Percentiles rank a stretch among this genome's conserved stretches.
Conservation (phyloP, 2,329 filamentous ascomycete species). For the Clonostachys chloroleuca region DNA sequence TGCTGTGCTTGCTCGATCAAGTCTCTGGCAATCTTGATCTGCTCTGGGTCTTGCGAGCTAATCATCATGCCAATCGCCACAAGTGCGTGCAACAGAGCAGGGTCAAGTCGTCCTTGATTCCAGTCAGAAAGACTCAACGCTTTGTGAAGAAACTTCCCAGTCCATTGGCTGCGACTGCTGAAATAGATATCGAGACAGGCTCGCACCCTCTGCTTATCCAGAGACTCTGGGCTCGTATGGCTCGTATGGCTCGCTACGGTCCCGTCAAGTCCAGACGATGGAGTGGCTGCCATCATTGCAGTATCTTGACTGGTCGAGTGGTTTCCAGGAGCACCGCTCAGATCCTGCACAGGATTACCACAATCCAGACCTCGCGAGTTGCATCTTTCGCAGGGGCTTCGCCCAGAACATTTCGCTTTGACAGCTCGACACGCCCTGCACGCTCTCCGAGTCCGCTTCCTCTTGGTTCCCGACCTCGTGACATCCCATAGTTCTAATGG, state of each 20-base stretch:
- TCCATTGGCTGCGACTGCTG: conserved; percentile 6
- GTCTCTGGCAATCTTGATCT: background rate
- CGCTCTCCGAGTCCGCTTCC: conserved; percentile 14
- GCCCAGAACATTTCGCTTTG: conserved; percentile 28
- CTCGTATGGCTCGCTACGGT: too few relatives aligned
- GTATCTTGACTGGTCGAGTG: too few relatives aligned
- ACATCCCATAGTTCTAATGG: conserved; percentile 3
- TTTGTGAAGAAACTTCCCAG: conserved; percentile 12
- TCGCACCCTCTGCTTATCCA: too few relatives aligned
- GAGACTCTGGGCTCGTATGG: too few relatives aligned
- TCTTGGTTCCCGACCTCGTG: conserved; percentile 18
- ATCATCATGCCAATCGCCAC: conserved; percentile 7
- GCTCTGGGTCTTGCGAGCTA: background rate
- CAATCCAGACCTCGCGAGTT: conserved; percentile 8
- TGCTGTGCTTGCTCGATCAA: conserved; percentile 14
- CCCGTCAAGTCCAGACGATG: too few relatives aligned
- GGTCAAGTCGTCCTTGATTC: conserved; percentile 11
- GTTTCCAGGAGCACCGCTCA: too few relatives aligned
- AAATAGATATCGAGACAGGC: conserved; percentile 13
- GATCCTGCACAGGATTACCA: too few relatives aligned
- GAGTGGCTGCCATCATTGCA: too few relatives aligned
- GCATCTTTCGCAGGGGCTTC: conserved; percentile 21
- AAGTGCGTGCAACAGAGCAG: conserved; percentile 10
- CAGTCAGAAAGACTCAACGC: conserved; percentile 14
- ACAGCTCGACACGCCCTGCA: conserved; percentile 23